Conservation (phyloP, 1,139 yeast species). For the Lodderomyces parapsilosis region DNA sequence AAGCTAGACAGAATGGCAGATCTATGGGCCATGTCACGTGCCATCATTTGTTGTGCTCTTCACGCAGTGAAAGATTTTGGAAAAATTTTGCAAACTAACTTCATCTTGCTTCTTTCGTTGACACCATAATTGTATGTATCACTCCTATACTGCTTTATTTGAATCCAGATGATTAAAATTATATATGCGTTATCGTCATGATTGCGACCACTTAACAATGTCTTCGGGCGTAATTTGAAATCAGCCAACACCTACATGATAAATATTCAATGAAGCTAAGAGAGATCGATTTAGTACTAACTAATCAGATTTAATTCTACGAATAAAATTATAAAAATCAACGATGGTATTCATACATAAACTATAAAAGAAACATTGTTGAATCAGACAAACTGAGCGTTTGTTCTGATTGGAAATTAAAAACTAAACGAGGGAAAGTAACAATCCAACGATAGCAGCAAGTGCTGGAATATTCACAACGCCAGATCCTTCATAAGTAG, state of each 20-base stretch:
- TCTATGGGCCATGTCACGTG: no score
- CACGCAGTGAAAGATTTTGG: no score
- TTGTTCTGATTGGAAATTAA: neutral
- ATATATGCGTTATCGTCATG: constrained; percentile 48
- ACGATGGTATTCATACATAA: no score
- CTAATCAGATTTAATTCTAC: no score
- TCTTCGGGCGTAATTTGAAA: constrained; percentile 35
- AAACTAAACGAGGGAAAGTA: neutral
- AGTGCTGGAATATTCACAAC: neutral
- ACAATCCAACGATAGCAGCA: neutral
- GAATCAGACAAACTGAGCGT: no score
- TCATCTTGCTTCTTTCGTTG: neutral
- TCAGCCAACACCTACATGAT: constrained; percentile 44
- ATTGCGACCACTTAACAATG: constrained; percentile 31
- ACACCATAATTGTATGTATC: constrained; percentile 1
- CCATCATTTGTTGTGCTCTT: no score
- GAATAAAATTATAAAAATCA: no score
- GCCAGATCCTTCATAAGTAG: neutral
- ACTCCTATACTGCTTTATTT: neutral
- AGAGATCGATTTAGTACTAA: neutral
- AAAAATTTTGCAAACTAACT: neutral
- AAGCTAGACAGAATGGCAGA: no score
- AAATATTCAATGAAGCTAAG: neutral
- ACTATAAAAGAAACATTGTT: no score
- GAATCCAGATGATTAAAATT: constrained; percentile 22